These are phyloP conservation scores for Diaporthe longicolla DNA, from an alignment of 2,329 filamentous ascomycete species.

Conservation along the genomic window DNA sequence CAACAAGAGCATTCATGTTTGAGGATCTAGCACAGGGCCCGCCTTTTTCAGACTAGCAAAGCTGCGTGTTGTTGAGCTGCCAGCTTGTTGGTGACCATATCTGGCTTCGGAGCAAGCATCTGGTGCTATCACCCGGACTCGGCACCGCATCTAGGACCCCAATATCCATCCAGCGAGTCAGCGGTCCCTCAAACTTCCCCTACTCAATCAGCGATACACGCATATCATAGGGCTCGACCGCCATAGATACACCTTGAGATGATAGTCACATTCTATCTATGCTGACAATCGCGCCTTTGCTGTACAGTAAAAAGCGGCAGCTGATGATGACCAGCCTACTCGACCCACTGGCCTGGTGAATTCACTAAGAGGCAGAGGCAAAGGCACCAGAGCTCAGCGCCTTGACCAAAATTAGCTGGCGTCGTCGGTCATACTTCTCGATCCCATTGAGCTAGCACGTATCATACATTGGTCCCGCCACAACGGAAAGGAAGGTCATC, in stretches of 20 bases:
- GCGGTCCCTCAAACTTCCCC: not conserved
- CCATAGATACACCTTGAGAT: not conserved
- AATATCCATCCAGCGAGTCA: conserved; percentile 11
- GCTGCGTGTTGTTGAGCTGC: not conserved
- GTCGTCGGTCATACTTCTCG: not conserved
- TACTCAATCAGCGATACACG: not conserved
- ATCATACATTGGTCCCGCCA: not conserved
- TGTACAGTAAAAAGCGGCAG: not conserved
- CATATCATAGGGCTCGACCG: not conserved
- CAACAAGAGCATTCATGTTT: not conserved
- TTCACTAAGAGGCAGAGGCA: not conserved
- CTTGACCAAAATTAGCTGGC: conserved; percentile 1
- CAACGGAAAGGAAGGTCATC: conserved; percentile 1
- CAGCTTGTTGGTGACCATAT: not conserved
- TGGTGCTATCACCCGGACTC: not conserved
- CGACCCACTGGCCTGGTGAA: not conserved
- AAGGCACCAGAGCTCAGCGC: not conserved
- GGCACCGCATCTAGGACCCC: not conserved
- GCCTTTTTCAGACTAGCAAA: not conserved
- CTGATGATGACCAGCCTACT: not conserved
- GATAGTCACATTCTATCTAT: not conserved
- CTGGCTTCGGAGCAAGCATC: not conserved
- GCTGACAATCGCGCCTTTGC: not conserved
- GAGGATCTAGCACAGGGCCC: not conserved
- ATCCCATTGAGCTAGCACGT: conserved; percentile 1